Evolutionary conservation across 129 eudicot genomes (phyloP).

Genomic region (Scalesia atractyloides): DNA sequence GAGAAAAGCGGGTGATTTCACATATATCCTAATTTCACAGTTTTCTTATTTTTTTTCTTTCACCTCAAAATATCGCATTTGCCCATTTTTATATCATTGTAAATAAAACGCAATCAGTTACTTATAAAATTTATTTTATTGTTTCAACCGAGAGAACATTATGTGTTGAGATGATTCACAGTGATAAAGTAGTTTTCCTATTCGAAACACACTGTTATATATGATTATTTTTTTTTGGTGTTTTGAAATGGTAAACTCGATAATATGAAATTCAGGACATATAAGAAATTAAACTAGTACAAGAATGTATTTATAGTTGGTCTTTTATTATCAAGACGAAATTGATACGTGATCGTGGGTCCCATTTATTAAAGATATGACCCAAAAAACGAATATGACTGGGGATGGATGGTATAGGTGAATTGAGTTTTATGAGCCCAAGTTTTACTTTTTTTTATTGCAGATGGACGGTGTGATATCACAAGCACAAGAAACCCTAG

Average conservation of each 20-base stretch:
- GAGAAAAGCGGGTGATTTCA: background rate
- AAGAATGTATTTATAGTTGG: background rate
- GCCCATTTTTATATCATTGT: background rate
- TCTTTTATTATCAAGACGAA: background rate
- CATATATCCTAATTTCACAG: background rate
- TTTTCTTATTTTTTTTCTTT: background rate
- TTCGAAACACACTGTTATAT: background rate
- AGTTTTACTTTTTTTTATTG: conserved; percentile 27
- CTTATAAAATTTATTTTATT: background rate
- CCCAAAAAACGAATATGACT: background rate
- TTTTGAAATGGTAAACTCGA: background rate
- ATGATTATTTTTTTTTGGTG: background rate
- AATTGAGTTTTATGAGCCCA: background rate
- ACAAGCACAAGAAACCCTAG: conserved; percentile 94
- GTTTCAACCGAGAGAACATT: background rate
- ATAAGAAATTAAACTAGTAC: background rate
- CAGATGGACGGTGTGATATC: conserved; percentile 93
- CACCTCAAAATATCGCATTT: background rate
- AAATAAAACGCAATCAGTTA: background rate
- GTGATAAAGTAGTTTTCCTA: background rate
- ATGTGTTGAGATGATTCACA: background rate
- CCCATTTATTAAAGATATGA: background rate
- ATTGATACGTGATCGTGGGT: background rate
- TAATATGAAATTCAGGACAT: background rate
- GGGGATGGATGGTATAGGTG: background rate